phyloP scores from a whole-genome alignment of 129 eudicot species.

The Lactuca sativa region DNA sequence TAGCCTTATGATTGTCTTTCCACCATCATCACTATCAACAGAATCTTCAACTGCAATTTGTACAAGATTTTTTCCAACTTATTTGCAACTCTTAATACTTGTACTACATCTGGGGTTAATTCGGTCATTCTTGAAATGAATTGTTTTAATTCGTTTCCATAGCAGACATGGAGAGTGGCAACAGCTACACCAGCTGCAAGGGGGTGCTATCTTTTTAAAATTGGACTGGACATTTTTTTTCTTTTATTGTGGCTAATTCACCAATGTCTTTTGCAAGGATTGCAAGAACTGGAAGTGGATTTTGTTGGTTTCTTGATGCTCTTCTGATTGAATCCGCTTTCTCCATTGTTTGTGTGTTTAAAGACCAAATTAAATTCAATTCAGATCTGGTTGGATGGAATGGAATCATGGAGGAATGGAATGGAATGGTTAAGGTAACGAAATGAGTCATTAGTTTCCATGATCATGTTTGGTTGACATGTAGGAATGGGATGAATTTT shows the following conservation, averaged over 20 bases:
- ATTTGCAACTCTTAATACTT: slow-evolving; percentile 85
- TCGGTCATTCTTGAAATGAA: slow-evolving; percentile 82
- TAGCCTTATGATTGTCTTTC: slow-evolving; percentile 78
- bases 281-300: slow-evolving; percentile 88
- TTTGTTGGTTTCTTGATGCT: slow-evolving; percentile 90
- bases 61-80: slow-evolving; percentile 89
- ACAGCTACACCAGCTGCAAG: slow-evolving; percentile 96
- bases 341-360: slow-evolving; percentile 75
- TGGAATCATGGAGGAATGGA: no score
- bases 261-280: slow-evolving; percentile 96
- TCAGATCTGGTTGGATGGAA: no score
- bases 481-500: no score
- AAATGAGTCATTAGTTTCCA: no score
- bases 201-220: slow-evolving; percentile 93
- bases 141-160: slow-evolving; percentile 88
- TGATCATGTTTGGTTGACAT: no score
- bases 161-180: slow-evolving; percentile 96
- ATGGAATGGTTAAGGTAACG: no score
- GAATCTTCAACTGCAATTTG: slow-evolving; percentile 90
- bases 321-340: slow-evolving; percentile 96
- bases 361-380: not conserved
- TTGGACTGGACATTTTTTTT: slow-evolving; percentile 71
- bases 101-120: slow-evolving; percentile 93
- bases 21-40: slow-evolving; percentile 98
- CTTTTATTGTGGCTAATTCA: slow-evolving; percentile 71